Conservation (phyloP, 148 eudicot genomes). For the Simmondsia chinensis region DNA sequence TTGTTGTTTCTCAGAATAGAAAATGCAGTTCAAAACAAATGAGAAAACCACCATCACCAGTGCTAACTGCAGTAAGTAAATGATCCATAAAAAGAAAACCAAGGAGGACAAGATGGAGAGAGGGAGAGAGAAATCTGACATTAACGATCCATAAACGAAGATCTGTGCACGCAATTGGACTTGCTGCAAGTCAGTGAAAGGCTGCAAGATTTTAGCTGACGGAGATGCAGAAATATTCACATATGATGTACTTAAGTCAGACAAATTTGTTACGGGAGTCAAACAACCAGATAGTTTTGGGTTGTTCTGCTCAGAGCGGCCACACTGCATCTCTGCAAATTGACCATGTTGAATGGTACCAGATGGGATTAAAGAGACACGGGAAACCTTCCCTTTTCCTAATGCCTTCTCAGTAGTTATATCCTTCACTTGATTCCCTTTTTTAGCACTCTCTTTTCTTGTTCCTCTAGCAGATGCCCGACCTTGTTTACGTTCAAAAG, state of each 20-base stretch:
- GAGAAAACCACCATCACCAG: too few species aligned
- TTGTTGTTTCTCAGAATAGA: too few species aligned
- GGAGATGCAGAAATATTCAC: slow-evolving; percentile 36
- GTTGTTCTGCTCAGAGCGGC: slow-evolving; percentile 19
- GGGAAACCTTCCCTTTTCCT: slow-evolving; percentile 20
- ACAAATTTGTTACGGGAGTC: slow-evolving; percentile 38
- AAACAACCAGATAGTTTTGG: slow-evolving; percentile 23
- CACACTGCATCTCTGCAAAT: slow-evolving; percentile 36
- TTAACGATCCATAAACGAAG: slow-evolving; percentile 93
- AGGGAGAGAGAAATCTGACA: slow-evolving; percentile 46
- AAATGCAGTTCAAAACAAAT: too few species aligned
- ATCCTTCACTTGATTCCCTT: slow-evolving; percentile 41
- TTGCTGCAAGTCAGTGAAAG: slow-evolving; percentile 86
- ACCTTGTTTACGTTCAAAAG: slow-evolving; percentile 54
- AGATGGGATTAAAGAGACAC: too few species aligned
- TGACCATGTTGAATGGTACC: slow-evolving; percentile 24
- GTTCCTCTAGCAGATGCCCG: slow-evolving; percentile 45
- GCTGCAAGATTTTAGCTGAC: slow-evolving; percentile 44
- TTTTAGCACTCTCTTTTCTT: slow-evolving; percentile 42
- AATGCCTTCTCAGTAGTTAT: slow-evolving; percentile 18
- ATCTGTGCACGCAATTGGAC: slow-evolving; percentile 97
- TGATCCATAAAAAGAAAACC: not conserved
- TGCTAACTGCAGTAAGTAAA: too few species aligned
- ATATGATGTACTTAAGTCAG: slow-evolving; percentile 35
- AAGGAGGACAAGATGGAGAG: too few species aligned